A percentile compares a stretch with the other conserved stretches of the same genome.
Evolutionary conservation across 495 filamentous ascomycete genomes (phyloP).

Genomic region (Penicillium cataractarum): DNA sequence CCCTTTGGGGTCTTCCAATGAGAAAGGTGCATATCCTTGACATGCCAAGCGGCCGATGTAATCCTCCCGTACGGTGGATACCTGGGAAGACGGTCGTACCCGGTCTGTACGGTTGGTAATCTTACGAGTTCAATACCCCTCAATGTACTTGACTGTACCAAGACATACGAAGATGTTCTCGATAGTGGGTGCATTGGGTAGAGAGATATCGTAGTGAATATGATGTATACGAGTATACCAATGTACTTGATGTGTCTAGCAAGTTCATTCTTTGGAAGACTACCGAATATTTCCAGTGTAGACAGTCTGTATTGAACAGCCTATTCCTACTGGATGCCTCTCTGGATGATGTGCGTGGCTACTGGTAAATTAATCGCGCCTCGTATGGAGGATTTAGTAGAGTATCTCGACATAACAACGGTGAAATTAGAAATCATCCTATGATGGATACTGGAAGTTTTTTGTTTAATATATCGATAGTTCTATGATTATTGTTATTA

Average conservation of each 20-base stretch:
- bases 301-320: background rate
- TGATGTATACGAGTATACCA: background rate
- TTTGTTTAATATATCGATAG: too few relatives aligned
- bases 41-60: slow-evolving; percentile 14
- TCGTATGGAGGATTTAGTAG: too few relatives aligned
- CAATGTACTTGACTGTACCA: slow-evolving; percentile 1
- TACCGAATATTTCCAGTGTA: background rate
- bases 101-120: background rate
- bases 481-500: background rate
- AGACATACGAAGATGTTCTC: background rate
- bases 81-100: background rate
- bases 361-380: background rate
- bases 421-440: background rate
- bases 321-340: background rate
- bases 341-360: background rate
- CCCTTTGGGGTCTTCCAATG: background rate
- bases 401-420: background rate
- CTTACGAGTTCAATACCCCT: background rate
- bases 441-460: too few relatives aligned
- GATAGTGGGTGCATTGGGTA: background rate
- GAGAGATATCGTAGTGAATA: background rate
- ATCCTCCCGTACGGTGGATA: slow-evolving; percentile 18
- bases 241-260: background rate
- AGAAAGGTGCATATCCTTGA: slow-evolving; percentile 16
- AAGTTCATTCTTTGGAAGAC: background rate